Base-by-base conservation (phyloP, 805 yeast genomes). In the Pichia gijzeniarum region DNA sequence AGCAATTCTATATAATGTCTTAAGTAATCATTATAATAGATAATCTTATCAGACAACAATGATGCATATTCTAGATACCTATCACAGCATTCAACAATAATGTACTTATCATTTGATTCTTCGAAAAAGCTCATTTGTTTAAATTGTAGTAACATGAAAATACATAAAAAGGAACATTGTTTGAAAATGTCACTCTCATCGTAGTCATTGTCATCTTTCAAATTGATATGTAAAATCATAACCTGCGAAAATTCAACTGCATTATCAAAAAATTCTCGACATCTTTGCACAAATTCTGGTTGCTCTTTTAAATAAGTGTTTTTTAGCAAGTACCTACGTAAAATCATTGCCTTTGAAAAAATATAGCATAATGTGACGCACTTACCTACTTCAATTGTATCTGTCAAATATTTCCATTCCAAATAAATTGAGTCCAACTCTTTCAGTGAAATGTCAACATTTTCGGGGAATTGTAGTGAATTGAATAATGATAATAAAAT, bases 401-500 rank as follows among this genome's bases (percentile, higher is more conserved):
- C 57, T 22, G 55, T 49, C 20, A 60, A 45, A 44, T 60, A 55
- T 27, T 49, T 42, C 64, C 64, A 60, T 40, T 58, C 61, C 4
- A 45, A 35, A 37, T 51, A 53, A 2, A 57, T 47, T 4, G 54
- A 49, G 17, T 49, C 48, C n/a, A 60, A 41, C 14, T 60, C 62
- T 40, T 49, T 54, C 20, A 51, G 33, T 13, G 60, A 54, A 5
- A 43, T 44, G 1, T 45, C 53, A n/a, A 60, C 36, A 8, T 53
- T 40, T 40, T 60, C 64, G 20, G 58, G 53, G 33, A 55, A 57
- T 52, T 80, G 83, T 27, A 80, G 67, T 57, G 72, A 80, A 50
- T 77, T 79, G 62, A 82, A 81, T 1, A 80, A 63, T n/a, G 78
- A 69, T 32, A 76, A 61, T 38, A 79, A 71, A 14, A 82, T 67